Percentiles rank a stretch among this genome's conserved stretches.
These are phyloP conservation scores for Imleria badia DNA, from an alignment of 768 basidiomycete species.

Conservation along the genomic window DNA sequence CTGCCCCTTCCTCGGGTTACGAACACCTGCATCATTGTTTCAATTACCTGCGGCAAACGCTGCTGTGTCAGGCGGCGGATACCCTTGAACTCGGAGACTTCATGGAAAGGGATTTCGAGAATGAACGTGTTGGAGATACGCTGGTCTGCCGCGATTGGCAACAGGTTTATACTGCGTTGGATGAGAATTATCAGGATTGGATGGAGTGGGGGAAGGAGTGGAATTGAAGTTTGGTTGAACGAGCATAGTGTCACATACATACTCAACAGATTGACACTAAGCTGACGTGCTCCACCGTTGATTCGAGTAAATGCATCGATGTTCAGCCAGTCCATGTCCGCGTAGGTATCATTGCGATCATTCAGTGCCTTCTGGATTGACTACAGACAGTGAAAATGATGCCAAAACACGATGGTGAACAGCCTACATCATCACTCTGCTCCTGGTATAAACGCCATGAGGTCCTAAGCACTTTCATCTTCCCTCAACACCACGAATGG, in stretches of 20 bases:
- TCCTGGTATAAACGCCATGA: too few species aligned
- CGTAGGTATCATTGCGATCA: conserved; percentile 8
- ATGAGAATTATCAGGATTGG: background rate
- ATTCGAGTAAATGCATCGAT: conserved; percentile 13
- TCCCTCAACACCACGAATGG: too few species aligned
- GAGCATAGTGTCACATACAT: too few species aligned
- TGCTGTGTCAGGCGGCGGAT: conserved; percentile 6
- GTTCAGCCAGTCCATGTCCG: conserved; percentile 1
- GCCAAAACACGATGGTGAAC: conserved; percentile 11
- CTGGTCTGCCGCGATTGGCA: conserved; percentile 6
- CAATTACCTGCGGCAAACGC: conserved; percentile 7
- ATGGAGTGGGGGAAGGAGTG: conserved; percentile 2
- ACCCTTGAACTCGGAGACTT: conserved; percentile 9
- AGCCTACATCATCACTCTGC: background rate
- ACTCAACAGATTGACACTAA: conserved; percentile 16
- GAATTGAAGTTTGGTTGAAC: conserved; percentile 5
- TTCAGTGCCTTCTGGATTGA: conserved; percentile 11
- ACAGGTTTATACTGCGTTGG: background rate
- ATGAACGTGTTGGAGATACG: conserved; percentile 5
- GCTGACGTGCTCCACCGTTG: conserved; percentile 12
- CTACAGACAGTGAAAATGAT: conserved; percentile 16
- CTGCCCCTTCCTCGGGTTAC: too few species aligned
- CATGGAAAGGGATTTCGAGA: conserved; percentile 5
- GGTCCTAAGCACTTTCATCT: too few species aligned
- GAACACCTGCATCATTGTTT: conserved; percentile 4